Conservation (phyloP, 2,329 filamentous ascomycete species). For the Penicillium hesseltinei region DNA sequence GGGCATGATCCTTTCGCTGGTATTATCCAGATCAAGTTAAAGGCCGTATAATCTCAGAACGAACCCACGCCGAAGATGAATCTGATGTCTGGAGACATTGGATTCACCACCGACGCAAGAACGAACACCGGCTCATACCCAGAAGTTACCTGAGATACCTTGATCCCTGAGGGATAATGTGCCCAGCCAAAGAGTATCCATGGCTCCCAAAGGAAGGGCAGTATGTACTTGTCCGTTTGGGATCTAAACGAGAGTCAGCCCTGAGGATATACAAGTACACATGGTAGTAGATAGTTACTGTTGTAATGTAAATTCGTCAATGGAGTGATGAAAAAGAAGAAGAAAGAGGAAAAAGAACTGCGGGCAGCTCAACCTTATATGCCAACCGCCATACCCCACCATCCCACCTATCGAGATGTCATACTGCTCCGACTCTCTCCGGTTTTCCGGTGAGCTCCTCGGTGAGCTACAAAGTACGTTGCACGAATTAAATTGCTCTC, state of each 20-base stretch:
- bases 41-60: conserved; percentile 79
- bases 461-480: background rate
- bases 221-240: conserved; percentile 23
- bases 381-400: conserved; percentile 24
- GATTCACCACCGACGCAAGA: conserved; percentile 33
- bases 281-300: conserved; percentile 20
- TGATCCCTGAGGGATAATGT: conserved; percentile 43
- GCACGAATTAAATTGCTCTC: conserved; percentile 4
- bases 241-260: conserved; percentile 19
- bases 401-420: background rate
- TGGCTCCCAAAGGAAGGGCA: conserved; percentile 34
- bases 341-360: conserved; percentile 8
- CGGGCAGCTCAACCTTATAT: conserved; percentile 35
- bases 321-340: conserved; percentile 9
- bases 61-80: conserved; percentile 27
- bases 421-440: conserved; percentile 21
- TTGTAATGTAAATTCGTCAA: conserved; percentile 8
- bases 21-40: conserved; percentile 99
- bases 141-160: conserved; percentile 49
- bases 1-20: conserved; percentile 99
- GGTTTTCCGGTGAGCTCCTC: conserved; percentile 13
- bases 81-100: conserved; percentile 8
- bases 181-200: conserved; percentile 41
- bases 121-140: conserved; percentile 67
- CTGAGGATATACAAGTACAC: background rate